Percentiles rank a stretch among this genome's conserved stretches.
phyloP scores from a whole-genome alignment of 2,329 filamentous ascomycete species.

The Trichophyton verrucosum region DNA sequence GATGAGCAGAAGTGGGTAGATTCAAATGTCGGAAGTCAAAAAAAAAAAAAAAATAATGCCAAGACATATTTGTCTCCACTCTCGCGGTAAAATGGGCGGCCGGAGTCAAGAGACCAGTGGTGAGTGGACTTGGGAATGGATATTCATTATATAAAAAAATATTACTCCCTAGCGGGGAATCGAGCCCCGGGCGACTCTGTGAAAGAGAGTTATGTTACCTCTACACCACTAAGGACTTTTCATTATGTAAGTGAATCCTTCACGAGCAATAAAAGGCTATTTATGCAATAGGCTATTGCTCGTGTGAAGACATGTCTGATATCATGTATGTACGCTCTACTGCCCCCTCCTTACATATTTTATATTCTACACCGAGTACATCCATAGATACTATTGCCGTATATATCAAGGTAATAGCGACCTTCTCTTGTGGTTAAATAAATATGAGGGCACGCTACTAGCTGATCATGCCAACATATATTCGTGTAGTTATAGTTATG shows the following conservation, averaged over 20 bases:
- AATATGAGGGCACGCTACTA: too few relatives aligned
- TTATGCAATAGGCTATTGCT: background rate
- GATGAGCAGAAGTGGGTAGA: background rate
- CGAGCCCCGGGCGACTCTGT: constrained; percentile 9
- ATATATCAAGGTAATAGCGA: too few relatives aligned
- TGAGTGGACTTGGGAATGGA: background rate
- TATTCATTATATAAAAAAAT: background rate
- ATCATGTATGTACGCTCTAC: too few relatives aligned
- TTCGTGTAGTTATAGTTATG: too few relatives aligned
- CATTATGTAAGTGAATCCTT: background rate
- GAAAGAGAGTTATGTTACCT: constrained; percentile 6
- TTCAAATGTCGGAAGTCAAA: background rate
- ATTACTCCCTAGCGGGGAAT: constrained; percentile 4
- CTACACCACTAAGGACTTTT: background rate
- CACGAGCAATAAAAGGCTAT: background rate
- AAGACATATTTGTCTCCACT: background rate
- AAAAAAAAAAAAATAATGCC: background rate
- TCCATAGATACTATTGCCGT: too few relatives aligned
- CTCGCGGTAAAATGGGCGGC: background rate
- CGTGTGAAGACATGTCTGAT: background rate
- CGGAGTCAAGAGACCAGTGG: background rate
- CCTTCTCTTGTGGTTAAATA: too few relatives aligned
- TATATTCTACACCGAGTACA: too few relatives aligned
- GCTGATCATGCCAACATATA: too few relatives aligned
- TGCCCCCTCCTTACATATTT: too few relatives aligned